Evolutionary conservation across 495 filamentous ascomycete species (phyloP), one percentile per base, ranked within the genome.

Genomic region (Trichodelitschia bisporula): DNA sequence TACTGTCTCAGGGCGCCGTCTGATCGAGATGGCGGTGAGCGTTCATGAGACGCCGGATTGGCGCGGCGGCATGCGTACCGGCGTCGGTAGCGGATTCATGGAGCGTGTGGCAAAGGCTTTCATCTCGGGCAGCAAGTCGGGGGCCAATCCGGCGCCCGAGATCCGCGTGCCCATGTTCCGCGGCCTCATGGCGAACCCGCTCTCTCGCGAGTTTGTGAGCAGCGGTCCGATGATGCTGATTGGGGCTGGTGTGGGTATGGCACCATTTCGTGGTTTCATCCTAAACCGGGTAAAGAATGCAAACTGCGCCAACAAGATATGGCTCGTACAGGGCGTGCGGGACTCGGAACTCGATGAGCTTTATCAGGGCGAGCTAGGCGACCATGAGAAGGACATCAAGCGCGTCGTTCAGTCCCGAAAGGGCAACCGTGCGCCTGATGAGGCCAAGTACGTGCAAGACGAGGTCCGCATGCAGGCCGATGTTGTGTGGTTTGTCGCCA

Each of bases 291-390:
- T 97, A 31, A 76, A 78, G 59, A 91, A 78, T 30, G 86, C 89
- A 35, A 97, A 89, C 53, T 93, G 86, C 48, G 83, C 80, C 28
- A 97, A 95, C 57, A 97, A 97, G 54, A 86, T 95, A 40, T 97
- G 86, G 86, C 84, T 97, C 29, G 66, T 97, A 25, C 86, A 97
- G 51, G 86, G 86, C n/a, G 65, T 95, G 18, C 74, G 86, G 2
- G 86, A 97, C 50, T 76, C 74, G 9, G 59, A 83, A 1, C 63
- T 95, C 16, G 86, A 97, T 41, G 86, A 97, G 56, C 61, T 97
- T 9, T 97, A 97, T 55, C 74, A 68, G 24, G 86, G 86, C 36
- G 86, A 97, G 46, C 90, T 89, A 71, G 86, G 86, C 36, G 78
- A 86, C 4, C 71, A 91, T 35, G 86, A 95, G 48, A 64, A 70